Evolutionary conservation across 1,139 yeast genomes (phyloP), one percentile per base, ranked within the genome.

Genomic region (Yamadazyma sp.): DNA sequence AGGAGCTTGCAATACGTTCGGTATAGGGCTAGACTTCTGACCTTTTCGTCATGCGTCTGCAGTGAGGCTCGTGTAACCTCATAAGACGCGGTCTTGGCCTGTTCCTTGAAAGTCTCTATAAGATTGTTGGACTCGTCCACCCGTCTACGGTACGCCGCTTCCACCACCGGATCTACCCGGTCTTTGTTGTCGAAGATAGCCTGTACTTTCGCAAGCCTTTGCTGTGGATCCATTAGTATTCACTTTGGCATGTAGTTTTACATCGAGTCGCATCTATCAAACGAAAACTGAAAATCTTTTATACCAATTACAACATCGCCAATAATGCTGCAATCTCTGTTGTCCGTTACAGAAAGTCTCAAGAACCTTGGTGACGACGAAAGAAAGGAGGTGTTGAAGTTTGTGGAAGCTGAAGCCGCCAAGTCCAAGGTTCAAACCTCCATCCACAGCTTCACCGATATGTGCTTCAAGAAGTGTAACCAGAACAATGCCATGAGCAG

Each of bases 381-480:
- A 36, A 81, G 87, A 60, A 77, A 81, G 54, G 95, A 88, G 50
- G 80, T 89, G 40, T 72, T 82, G 59, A 73, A 75, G 47, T 89
- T 87, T 68, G 70, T 89, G 39, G 95, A 88, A 57, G 68, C 83
- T 10, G 96, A 91, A 65, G 84, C 86, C 58, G 79, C 95, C 48
- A 87, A 87, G 66, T 83, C 95, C 41, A 87, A 88, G 66, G 88
- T 91, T 22, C 96, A 88, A 66, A 75, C 80, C 73, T 79, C 94
- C 27, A 84, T 88, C 47, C 95, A 88, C 60, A 79, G 75, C 57
- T 88, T 87, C 72, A 89, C 96, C 30, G 91, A 88, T 58, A 74
- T 84, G 74, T 91, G 98, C 62, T 91, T 88, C 73, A 86, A 84
- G 61, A 86, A 87, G 66, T 91, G 98, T 61, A 75, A 88, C 44